phyloP scores from a whole-genome alignment of 805 yeast species.

The Kodamaea neixiangensis region DNA sequence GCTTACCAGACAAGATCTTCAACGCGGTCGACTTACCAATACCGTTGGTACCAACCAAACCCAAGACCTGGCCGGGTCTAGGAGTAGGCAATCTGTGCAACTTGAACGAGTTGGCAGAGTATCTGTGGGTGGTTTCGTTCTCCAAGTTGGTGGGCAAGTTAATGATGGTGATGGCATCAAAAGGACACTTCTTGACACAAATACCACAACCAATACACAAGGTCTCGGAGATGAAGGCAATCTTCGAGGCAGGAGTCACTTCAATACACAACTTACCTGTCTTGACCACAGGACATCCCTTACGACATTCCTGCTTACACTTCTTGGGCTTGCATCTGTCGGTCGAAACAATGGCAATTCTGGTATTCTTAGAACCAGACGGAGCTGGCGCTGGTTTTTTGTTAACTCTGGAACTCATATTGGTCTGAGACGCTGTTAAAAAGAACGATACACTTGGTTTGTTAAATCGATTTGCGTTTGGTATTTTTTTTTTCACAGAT shows the following conservation, averaged over 20 bases:
- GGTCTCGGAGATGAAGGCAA: conserved; percentile 91
- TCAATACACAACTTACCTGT: conserved; percentile 98
- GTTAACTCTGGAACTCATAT: conserved; percentile 16
- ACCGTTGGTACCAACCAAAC: conserved; percentile 98
- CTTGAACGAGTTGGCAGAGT: conserved; percentile 96
- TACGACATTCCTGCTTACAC: conserved; percentile 97
- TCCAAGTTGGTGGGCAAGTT: conserved; percentile 96
- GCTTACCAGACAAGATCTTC: conserved; percentile 95
- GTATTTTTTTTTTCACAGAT: conserved; percentile 14
- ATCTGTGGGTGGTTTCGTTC: conserved; percentile 90
- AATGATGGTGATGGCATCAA: conserved; percentile 94
- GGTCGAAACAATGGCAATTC: conserved; percentile 94
- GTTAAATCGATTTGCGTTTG: conserved; percentile 6
- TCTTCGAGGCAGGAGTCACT: conserved; percentile 85
- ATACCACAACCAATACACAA: conserved; percentile 99
- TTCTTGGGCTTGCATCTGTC: conserved; percentile 98
- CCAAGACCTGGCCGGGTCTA: conserved; percentile 97
- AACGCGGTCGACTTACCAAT: conserved; percentile 97
- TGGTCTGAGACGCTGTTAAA: not conserved
- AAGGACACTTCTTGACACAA: conserved; percentile 98
- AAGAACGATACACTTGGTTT: conserved; percentile 3
- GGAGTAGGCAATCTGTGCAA: conserved; percentile 97
- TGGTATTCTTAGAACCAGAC: conserved; percentile 48
- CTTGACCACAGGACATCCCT: conserved; percentile 96
- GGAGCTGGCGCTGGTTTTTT: conserved; percentile 10